These are phyloP conservation scores for Cyathus striatus DNA, from an alignment of 768 basidiomycete species.

Conservation along the genomic window DNA sequence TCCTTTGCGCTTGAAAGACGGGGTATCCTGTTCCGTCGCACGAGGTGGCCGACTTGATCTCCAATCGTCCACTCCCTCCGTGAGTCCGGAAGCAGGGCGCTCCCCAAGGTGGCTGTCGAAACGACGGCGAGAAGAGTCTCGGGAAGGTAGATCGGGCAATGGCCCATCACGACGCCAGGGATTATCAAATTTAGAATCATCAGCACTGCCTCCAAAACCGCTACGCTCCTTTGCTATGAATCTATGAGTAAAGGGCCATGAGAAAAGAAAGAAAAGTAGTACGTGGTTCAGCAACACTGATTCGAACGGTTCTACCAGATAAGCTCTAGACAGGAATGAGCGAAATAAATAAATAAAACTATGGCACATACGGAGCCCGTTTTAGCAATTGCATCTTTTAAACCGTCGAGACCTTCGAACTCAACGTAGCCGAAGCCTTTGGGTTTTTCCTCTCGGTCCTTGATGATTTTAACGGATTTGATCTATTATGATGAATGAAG, in stretches of 20 bases:
- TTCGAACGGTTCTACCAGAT: constrained; percentile 75
- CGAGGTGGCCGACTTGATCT: constrained; percentile 50
- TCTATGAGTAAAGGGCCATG: constrained; percentile 1
- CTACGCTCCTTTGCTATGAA: constrained; percentile 69
- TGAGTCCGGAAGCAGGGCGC: constrained; percentile 38
- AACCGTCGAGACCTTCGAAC: constrained; percentile 78
- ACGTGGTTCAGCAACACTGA: constrained; percentile 97
- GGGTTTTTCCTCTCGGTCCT: constrained; percentile 87
- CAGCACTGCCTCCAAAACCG: constrained; percentile 53
- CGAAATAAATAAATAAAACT: not conserved
- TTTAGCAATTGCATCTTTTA: constrained; percentile 79
- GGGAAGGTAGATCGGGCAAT: constrained; percentile 61
- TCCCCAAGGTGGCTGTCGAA: constrained; percentile 51
- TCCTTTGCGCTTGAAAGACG: constrained; percentile 48
- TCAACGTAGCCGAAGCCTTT: constrained; percentile 99
- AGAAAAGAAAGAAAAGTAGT: constrained; percentile 29
- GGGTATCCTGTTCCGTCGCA: constrained; percentile 39
- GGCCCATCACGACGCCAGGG: constrained; percentile 89
- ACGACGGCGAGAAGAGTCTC: constrained; percentile 61
- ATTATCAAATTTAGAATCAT: constrained; percentile 77
- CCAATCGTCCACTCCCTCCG: constrained; percentile 69
- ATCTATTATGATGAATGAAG: constrained; percentile 43
- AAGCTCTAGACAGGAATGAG: constrained; percentile 41
- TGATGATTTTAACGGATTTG: constrained; percentile 89
- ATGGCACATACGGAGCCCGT: constrained; percentile 55